These are phyloP conservation scores for Populus davidiana DNA, from an alignment of 345 rosid genomes.

Conservation along the genomic window DNA sequence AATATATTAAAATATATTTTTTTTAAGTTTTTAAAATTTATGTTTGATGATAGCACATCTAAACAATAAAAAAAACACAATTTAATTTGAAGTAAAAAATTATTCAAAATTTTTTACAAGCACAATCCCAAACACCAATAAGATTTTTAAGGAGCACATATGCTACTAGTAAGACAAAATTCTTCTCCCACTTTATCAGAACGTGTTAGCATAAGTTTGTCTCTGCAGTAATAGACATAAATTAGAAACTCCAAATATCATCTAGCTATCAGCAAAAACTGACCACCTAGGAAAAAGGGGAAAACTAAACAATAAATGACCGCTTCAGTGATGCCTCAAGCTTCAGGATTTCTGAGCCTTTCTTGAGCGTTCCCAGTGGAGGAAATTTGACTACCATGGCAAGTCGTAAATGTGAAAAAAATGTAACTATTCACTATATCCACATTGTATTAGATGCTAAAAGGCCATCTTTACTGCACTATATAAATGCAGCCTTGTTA, in stretches of 20 bases:
- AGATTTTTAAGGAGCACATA: not conserved
- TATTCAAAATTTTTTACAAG: no score
- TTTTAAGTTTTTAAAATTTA: no score
- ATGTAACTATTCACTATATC: not conserved
- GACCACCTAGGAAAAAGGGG: not conserved
- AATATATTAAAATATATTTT: no score
- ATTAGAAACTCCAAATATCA: not conserved
- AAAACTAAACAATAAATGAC: not conserved
- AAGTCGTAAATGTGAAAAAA: not conserved
- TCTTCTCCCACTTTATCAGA: conserved; percentile 86
- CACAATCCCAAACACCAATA: no score
- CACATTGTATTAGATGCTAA: not conserved
- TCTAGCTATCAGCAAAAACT: not conserved
- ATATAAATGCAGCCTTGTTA: not conserved
- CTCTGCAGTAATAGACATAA: conserved; percentile 42
- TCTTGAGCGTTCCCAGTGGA: not conserved
- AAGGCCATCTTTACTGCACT: not conserved
- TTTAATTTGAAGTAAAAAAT: no score
- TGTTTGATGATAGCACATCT: no score
- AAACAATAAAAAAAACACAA: no score
- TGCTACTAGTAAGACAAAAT: not conserved
- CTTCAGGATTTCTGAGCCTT: not conserved
- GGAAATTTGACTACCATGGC: not conserved
- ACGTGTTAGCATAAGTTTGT: conserved; percentile 86
- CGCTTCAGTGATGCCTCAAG: not conserved